A percentile compares a stretch with the other conserved stretches of the same genome.
These are phyloP conservation scores for Poronia punctata DNA, from an alignment of 495 filamentous ascomycete species.

Conservation along the genomic window DNA sequence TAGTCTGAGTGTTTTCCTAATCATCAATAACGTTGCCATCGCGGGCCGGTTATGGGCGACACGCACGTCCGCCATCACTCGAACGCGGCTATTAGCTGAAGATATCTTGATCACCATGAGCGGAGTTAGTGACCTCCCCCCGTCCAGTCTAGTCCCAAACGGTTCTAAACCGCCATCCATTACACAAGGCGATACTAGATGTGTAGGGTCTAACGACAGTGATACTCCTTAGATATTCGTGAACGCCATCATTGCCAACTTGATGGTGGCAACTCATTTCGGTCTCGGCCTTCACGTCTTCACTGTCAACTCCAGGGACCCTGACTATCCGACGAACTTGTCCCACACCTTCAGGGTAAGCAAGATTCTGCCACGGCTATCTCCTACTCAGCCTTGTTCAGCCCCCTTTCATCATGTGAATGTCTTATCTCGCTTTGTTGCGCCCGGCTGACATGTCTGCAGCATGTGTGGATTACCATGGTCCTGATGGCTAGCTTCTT, in stretches of 20 bases:
- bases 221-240: slow-evolving; percentile 10
- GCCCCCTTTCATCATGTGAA: too few relatives aligned
- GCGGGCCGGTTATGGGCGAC: slow-evolving; percentile 20
- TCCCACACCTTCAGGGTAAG: slow-evolving; percentile 20
- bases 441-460: too few relatives aligned
- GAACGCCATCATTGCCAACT: slow-evolving; percentile 20
- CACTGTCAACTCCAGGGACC: slow-evolving; percentile 17
- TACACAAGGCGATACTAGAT: too few relatives aligned
- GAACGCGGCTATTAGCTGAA: slow-evolving; percentile 13
- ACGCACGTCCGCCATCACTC: slow-evolving; percentile 13
- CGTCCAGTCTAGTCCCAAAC: too few relatives aligned
- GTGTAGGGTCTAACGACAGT: not conserved
- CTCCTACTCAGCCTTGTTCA: too few relatives aligned
- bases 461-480: slow-evolving; percentile 26
- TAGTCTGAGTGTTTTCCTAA: slow-evolving; percentile 14
- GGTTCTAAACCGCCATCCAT: too few relatives aligned
- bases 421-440: too few relatives aligned
- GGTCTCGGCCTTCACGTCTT: slow-evolving; percentile 27
- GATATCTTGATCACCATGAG: slow-evolving; percentile 17
- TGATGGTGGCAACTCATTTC: slow-evolving; percentile 23
- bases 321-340: slow-evolving; percentile 17
- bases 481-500: slow-evolving; percentile 22
- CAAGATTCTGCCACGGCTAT: not conserved
- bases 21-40: slow-evolving; percentile 18
- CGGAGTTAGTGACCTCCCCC: slow-evolving; percentile 15